Evolutionary conservation across 192 early-diverging fungal species (phyloP), one percentile per base, ranked within the genome.

Genomic region (Gonapodya prolifera): DNA sequence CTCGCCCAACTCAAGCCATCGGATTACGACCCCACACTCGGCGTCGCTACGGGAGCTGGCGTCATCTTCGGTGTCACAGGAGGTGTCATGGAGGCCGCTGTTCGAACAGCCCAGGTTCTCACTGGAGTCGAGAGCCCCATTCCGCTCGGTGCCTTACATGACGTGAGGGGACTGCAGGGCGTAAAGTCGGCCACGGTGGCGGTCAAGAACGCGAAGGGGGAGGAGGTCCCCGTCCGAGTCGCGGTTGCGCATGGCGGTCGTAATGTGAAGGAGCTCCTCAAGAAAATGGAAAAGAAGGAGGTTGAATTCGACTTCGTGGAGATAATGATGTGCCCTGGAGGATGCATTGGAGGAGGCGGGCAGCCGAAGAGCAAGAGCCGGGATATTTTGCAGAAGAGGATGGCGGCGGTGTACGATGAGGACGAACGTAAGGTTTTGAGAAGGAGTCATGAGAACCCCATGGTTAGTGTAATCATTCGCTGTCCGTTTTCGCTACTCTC

Each of bases 31-130:
- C 33, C 35, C 31, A 32, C 76, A 31, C 69, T 76, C 32, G 76
- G 76, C 69, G 69, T 17, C 31, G 30, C 35, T 31, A 35, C 76
- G 32, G 35, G 35, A 33, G 76, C 76, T 34, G 76, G 31, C 31
- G 69, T 69, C 69, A 69, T 76, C 35, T 76, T 76, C 70, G 76
- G 76, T 31, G 76, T 34, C 69, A 76, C 31, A 31, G 76, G 76
- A 31, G 76, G 76, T 31, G 76, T 76, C 1, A 76, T 76, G 76
- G 76, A 76, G 69, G 76, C 76, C 69, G 76, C 76, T 31, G 31
- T 76, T 31, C 76, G 76, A 31, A 33, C 76, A 17, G 76, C 76
- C 45, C 34, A 33, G 31, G 31, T 33, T 34, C 35, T 76, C 30
- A 34, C 76, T 34, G 76, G 76, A 31, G n/a, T n/a, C n/a, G n/a